phyloP scores from a whole-genome alignment of 345 rosid species.

The Eucalyptus curtisii region DNA sequence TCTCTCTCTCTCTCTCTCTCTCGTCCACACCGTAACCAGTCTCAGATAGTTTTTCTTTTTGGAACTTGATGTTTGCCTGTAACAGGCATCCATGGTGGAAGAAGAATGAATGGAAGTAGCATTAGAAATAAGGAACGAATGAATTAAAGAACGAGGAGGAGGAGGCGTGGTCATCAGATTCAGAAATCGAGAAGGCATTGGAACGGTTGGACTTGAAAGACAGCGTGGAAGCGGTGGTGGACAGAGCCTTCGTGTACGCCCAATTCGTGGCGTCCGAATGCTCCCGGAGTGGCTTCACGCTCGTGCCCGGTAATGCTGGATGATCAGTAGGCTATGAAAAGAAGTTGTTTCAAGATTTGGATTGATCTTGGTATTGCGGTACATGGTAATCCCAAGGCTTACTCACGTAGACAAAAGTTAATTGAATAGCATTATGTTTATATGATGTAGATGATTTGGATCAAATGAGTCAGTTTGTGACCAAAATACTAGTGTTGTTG shows the following conservation, averaged over 20 bases:
- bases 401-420: too few species aligned
- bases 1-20: too few species aligned
- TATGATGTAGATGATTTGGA: rapidly evolving
- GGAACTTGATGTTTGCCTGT: not conserved
- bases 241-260: slow-evolving; percentile 30
- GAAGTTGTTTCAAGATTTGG: too few species aligned
- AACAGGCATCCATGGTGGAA: not conserved
- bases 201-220: slow-evolving; percentile 59
- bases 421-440: rapidly evolving
- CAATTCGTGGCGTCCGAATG: slow-evolving; percentile 62
- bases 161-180: slow-evolving; percentile 55
- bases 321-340: rapidly evolving
- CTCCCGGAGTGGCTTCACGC: slow-evolving; percentile 66
- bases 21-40: too few species aligned
- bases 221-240: slow-evolving; percentile 25
- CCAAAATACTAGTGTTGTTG: too few species aligned
- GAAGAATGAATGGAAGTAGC: not conserved
- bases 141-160: not conserved
- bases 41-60: not conserved
- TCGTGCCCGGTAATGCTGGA: slow-evolving; percentile 19
- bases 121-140: not conserved
- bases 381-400: too few species aligned
- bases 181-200: slow-evolving; percentile 62
- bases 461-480: rapidly evolving
- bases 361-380: too few species aligned